A percentile compares a stretch with the other conserved stretches of the same genome.
Evolutionary conservation across 495 filamentous ascomycete genomes (phyloP).

Genomic region (Penicillium atrosanguineum): DNA sequence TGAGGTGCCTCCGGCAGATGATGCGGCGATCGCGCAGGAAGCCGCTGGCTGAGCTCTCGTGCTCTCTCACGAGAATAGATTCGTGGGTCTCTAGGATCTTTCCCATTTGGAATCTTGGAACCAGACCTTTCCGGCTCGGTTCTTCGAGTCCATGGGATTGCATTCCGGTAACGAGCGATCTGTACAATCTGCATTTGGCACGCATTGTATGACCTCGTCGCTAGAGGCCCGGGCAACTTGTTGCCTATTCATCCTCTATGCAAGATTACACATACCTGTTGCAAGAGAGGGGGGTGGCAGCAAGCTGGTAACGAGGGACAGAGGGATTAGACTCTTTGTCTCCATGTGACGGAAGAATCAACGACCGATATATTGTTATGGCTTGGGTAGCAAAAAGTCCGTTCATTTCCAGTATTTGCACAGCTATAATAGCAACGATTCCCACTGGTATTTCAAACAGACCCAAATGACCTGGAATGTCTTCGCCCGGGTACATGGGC

Average conservation of each 20-base stretch:
- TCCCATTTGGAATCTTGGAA: slow-evolving; percentile 20
- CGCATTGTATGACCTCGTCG: slow-evolving; percentile 18
- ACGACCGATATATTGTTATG: slow-evolving; percentile 36
- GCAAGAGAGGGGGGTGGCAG: background rate
- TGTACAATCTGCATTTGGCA: slow-evolving; percentile 11
- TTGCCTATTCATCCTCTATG: slow-evolving; percentile 4
- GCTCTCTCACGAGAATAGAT: slow-evolving; percentile 21
- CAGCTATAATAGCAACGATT: slow-evolving; percentile 11
- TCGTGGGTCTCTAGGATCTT: slow-evolving; percentile 33
- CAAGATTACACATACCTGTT: background rate
- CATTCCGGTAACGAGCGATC: slow-evolving; percentile 28
- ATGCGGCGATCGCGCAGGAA: slow-evolving; percentile 25
- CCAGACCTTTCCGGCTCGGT: slow-evolving; percentile 21
- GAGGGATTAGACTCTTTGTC: slow-evolving; percentile 19
- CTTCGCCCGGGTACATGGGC: too few relatives aligned
- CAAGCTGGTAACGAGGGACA: slow-evolving; percentile 17
- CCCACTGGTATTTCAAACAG: background rate
- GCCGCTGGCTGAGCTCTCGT: slow-evolving; percentile 30
- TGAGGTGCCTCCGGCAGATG: slow-evolving; percentile 21
- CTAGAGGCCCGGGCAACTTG: slow-evolving; percentile 9
- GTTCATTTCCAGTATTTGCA: slow-evolving; percentile 22
- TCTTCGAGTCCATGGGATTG: slow-evolving; percentile 23
- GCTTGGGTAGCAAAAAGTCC: slow-evolving; percentile 35
- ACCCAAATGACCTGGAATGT: background rate
- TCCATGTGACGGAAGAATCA: slow-evolving; percentile 27